Percentiles rank a stretch among this genome's conserved stretches.
phyloP scores from a whole-genome alignment of 2,329 filamentous ascomycete species.

The Talaromyces piceae region DNA sequence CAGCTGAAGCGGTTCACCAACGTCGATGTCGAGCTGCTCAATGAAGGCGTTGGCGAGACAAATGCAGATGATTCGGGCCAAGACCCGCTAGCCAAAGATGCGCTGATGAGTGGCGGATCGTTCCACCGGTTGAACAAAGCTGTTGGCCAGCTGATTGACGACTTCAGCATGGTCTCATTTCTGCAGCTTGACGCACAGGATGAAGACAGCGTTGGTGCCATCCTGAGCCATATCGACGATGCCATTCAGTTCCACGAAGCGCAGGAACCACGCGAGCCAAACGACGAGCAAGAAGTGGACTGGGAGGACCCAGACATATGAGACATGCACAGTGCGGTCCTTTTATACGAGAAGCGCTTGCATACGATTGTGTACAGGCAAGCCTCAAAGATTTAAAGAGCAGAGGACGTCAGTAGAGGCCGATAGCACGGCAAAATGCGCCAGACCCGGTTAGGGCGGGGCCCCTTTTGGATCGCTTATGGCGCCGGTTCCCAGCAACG shows the following conservation, averaged over 20 bases:
- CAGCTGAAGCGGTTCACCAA: slow-evolving; percentile 87
- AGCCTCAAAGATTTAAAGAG: background rate
- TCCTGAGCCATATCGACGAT: slow-evolving; percentile 89
- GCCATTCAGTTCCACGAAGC: slow-evolving; percentile 90
- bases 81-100: slow-evolving; percentile 59
- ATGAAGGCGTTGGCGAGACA: slow-evolving; percentile 46
- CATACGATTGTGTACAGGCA: background rate
- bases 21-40: slow-evolving; percentile 72
- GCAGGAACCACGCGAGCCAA: slow-evolving; percentile 80
- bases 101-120: slow-evolving; percentile 70
- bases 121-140: slow-evolving; percentile 80
- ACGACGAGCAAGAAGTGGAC: slow-evolving; percentile 53
- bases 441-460: background rate
- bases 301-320: slow-evolving; percentile 35
- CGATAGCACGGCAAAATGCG: background rate
- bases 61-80: slow-evolving; percentile 42
- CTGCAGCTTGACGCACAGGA: slow-evolving; percentile 81
- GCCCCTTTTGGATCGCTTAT: background rate
- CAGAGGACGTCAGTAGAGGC: background rate
- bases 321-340: background rate
- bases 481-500: background rate
- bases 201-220: slow-evolving; percentile 79
- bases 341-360: background rate
- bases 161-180: slow-evolving; percentile 97
- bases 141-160: slow-evolving; percentile 86